Evolutionary conservation across 768 basidiomycete species (phyloP), one percentile per base, ranked within the genome.

Genomic region (Naganishia vaughanmartiniae): DNA sequence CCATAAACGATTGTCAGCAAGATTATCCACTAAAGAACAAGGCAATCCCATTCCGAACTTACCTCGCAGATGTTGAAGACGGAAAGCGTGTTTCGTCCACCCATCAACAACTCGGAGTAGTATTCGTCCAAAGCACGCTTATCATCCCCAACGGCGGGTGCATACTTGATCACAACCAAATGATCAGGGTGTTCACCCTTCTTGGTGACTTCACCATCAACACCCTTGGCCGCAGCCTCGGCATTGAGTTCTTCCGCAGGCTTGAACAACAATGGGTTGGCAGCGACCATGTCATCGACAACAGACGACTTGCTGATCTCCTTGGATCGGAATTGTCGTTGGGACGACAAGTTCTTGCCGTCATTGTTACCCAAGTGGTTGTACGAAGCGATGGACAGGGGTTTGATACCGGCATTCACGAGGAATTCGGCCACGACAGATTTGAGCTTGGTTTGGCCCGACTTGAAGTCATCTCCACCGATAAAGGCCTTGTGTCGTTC

Each of bases 41-140:
- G 24, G 51, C 26, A 0, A n/a, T 56, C 66, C 45, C 36, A 69
- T n/a, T 46, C 58, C 15, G 51, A 42, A 79, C 85, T 15, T 74
- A 89, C 89, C 85, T 95, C 93, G 85, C 95, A 97, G 82, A 94
- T 91, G 82, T 97, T 97, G 87, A 95, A 96, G 69, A 83, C 79
- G 76, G 79, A 82, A 72, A 76, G 46, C 28, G 90, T 92, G 73
- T 90, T 91, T 73, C 71, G 54, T n/a, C 71, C 71, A 75, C 94
- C 94, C 79, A 94, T 95, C 84, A 94, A 89, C 77, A 98, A 93
- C 85, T 98, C 94, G 14, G 92, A 94, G 83, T 93, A 93, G 83
- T 97, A 98, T 85, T 97, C 94, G 83, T 98, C 96, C 85, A 98
- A 93, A n/a, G 94, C 96, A 36, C 92, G 87, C 87, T 97, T 98